Evolutionary conservation across 768 basidiomycete species (phyloP), one percentile per base, ranked within the genome.

Genomic region (Nidularia sp.): DNA sequence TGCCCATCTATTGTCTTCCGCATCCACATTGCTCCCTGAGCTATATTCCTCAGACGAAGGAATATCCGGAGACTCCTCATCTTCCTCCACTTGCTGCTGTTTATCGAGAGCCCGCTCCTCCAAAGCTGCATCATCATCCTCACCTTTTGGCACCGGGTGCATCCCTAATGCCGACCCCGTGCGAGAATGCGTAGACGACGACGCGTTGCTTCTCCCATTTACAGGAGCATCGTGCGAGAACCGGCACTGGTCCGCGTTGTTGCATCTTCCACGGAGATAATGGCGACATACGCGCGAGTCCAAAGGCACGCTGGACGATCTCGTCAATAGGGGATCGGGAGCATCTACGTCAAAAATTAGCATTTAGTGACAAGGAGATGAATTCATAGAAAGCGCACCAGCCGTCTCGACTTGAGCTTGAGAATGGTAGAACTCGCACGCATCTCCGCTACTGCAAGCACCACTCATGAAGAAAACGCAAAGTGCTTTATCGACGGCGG

Each of bases 351-450:
- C 29, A 13, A 12, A 15, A 10, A 12, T 25, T 46, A 15, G 22
- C 22, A 9, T 12, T 46, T 12, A 13, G 22, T 15, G 10, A 12
- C 10, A 9, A 46, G 4, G 10, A 31, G 29, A 46, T 15, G 22
- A 31, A 9, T 46, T 10, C 29, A 46, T 9, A 12, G 22, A 12
- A 46, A 31, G 4, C 45, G 12, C 10, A 12, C 10, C 45, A 13
- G 15, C 4, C 10, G 10, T 10, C 29, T 13, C 45, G 10, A 15
- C 45, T 46, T 46, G 9, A 46, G n/a, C 45, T 25, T 15, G 10
- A 10, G 10, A 12, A 58, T 65, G 66, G 22, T 34, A 48, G 55
- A 56, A 63, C 5, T 48, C 48, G 51, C 63, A 65, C 9, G 31
- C n/a, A 2, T 42, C 43, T 9, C 62, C 62, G 5, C 49, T 36